These are phyloP conservation scores for Tuber borchii DNA, from an alignment of 495 filamentous ascomycete species.

Conservation along the genomic window DNA sequence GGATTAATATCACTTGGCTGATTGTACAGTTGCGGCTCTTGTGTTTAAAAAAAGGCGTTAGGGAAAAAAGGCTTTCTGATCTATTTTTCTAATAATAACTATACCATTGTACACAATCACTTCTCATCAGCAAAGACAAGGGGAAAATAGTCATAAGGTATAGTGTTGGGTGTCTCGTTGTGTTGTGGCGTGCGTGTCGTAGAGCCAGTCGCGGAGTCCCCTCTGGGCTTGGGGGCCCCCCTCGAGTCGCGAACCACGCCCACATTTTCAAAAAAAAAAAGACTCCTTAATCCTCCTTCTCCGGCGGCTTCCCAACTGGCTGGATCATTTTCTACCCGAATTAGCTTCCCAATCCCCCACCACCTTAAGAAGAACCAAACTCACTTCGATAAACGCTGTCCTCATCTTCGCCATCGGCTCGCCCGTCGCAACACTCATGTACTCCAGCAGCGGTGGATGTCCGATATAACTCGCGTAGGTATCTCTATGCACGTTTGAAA, in stretches of 20 bases:
- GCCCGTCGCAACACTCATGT: conserved; percentile 82
- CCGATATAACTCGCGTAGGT: conserved; percentile 77
- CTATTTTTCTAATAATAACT: background rate
- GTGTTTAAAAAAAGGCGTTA: background rate
- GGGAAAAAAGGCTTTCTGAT: background rate
- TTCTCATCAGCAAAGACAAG: background rate
- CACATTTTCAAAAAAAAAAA: background rate
- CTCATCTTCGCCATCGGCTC: conserved; percentile 74
- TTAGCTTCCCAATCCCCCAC: background rate
- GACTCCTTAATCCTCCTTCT: conserved; percentile 49
- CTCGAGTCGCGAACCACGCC: background rate
- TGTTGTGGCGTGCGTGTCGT: background rate
- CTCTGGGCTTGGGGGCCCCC: background rate
- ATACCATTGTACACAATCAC: background rate
- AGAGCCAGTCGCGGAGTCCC: background rate
- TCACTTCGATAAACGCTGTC: conserved; percentile 65
- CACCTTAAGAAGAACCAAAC: conserved; percentile 10
- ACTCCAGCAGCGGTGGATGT: conserved; percentile 80
- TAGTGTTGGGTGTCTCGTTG: background rate
- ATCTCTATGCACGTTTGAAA: conserved; percentile 81
- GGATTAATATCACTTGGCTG: background rate
- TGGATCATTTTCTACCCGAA: conserved; percentile 71
- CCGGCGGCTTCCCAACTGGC: conserved; percentile 76
- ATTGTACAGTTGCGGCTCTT: background rate
- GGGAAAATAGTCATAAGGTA: background rate